phyloP scores from a whole-genome alignment of 495 filamentous ascomycete species.

The Viridothelium virens region DNA sequence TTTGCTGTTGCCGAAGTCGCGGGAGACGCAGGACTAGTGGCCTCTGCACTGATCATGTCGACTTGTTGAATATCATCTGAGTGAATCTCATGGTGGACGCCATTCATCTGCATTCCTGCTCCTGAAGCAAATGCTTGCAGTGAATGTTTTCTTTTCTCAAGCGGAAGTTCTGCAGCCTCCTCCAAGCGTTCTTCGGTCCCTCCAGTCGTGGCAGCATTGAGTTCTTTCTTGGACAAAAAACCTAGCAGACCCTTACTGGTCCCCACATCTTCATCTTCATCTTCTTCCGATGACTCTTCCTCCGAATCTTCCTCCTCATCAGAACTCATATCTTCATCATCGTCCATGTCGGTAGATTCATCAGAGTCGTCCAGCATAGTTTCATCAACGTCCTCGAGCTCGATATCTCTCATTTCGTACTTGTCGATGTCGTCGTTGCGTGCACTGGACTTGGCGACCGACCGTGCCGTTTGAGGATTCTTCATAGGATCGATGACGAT shows the following conservation, averaged over 20 bases:
- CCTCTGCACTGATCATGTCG: not conserved
- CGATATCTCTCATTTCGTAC: conserved; percentile 23
- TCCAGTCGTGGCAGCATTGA: conserved; percentile 16
- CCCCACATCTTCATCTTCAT: conserved; percentile 33
- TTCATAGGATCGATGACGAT: not conserved
- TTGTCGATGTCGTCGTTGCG: not conserved
- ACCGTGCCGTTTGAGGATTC: not conserved
- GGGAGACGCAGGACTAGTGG: conserved; percentile 3
- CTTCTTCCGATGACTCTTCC: conserved; percentile 29
- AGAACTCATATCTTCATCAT: conserved; percentile 58
- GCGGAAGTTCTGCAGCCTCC: not conserved
- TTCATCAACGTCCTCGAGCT: conserved; percentile 60
- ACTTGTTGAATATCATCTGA: not conserved
- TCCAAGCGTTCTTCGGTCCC: not conserved
- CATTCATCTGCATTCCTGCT: not conserved
- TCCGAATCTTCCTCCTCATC: conserved; percentile 54
- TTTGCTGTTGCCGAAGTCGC: conserved; percentile 42
- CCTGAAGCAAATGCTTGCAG: not conserved
- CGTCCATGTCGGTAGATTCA: conserved; percentile 83
- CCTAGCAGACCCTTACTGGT: conserved; percentile 40
- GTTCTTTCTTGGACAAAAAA: conserved; percentile 49
- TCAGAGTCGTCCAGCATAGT: conserved; percentile 66
- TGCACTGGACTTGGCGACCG: not conserved
- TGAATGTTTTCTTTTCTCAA: too few species aligned
- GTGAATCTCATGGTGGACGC: not conserved